These are phyloP conservation scores for Neohortaea acidophila DNA, from an alignment of 495 filamentous ascomycete genomes.

Conservation along the genomic window DNA sequence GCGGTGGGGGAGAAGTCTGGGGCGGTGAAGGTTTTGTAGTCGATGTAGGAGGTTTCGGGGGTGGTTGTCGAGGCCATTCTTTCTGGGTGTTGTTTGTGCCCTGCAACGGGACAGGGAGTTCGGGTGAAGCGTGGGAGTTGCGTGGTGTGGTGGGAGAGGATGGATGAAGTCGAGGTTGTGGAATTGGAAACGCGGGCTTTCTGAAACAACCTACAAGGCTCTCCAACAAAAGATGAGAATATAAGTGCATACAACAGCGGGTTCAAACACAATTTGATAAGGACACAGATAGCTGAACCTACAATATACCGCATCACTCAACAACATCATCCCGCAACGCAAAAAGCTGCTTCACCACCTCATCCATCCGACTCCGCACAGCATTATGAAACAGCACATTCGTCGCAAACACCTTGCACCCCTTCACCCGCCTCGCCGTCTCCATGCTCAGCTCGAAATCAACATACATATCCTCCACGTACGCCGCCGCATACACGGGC, in stretches of 20 bases:
- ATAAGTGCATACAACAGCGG: no score
- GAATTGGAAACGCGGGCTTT: no score
- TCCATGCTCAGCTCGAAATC: conserved; percentile 55
- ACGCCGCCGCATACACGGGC: conserved; percentile 77
- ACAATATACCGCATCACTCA: no score
- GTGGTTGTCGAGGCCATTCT: no score
- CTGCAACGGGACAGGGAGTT: no score
- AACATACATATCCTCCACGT: conserved; percentile 89
- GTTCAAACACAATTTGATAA: no score
- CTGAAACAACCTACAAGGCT: no score
- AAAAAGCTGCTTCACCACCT: conserved; percentile 35
- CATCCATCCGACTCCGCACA: conserved; percentile 52
- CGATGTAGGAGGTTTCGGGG: conserved; percentile 59
- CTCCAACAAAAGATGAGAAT: no score
- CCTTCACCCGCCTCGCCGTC: conserved; percentile 61
- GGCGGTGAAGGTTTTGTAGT: conserved; percentile 84
- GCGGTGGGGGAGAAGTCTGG: conserved; percentile 62
- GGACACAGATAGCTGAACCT: no score
- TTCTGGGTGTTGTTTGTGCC: no score
- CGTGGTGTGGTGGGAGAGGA: not conserved
- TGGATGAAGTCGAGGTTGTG: not conserved
- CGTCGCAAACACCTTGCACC: conserved; percentile 66
- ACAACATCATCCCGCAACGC: conserved; percentile 28
- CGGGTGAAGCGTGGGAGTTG: no score
- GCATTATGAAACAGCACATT: conserved; percentile 81